phyloP scores from a whole-genome alignment of 495 filamentous ascomycete genomes.

The Aspergillus steynii region DNA sequence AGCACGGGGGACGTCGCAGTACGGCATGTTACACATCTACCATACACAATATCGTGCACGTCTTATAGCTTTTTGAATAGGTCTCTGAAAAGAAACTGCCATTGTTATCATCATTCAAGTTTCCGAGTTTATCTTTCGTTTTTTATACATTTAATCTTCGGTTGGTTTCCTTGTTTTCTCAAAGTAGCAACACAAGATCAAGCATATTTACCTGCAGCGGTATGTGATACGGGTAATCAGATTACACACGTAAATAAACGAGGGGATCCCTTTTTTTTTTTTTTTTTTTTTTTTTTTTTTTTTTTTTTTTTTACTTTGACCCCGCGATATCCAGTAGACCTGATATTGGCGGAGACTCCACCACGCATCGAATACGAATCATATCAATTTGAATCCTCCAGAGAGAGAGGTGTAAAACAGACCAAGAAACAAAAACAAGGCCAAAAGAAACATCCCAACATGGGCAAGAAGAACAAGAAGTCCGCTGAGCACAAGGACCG shows the following conservation, averaged over 20 bases:
- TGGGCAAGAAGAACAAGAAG: slow-evolving; percentile 59
- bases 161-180: too few species aligned
- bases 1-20: too few species aligned
- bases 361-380: neutral
- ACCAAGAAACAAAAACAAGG: neutral
- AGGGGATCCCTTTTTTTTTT: neutral
- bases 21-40: too few species aligned
- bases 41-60: too few species aligned
- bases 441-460: slow-evolving; percentile 16
- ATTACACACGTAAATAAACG: neutral
- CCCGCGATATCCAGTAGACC: neutral
- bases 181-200: too few species aligned
- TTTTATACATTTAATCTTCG: too few species aligned
- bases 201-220: too few species aligned
- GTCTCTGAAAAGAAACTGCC: too few species aligned
- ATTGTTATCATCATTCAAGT: too few species aligned
- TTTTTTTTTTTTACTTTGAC: neutral
- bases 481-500: slow-evolving; percentile 57
- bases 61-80: too few species aligned
- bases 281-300: neutral
- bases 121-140: too few species aligned
- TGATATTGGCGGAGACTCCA: neutral
- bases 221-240: neutral
- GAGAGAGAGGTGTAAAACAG: neutral
- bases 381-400: neutral